Conservation (phyloP, 306 rosid genomes). For the Citrullus colocynthis region DNA sequence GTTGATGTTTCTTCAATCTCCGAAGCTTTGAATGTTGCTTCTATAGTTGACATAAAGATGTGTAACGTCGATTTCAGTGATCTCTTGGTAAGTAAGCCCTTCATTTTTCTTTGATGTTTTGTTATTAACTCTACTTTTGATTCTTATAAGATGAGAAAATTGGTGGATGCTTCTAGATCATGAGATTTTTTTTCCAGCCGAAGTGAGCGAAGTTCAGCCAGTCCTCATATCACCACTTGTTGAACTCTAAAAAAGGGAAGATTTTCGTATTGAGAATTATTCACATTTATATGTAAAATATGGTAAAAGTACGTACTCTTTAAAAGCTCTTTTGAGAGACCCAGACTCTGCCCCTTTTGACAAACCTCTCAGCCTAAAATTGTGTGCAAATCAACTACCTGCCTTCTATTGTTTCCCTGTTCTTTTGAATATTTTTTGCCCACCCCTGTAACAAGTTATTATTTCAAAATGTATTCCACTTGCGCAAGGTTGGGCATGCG, state of each 20-base stretch:
- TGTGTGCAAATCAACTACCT: neutral
- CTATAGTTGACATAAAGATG: conserved; percentile 35
- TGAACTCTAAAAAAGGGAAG: too few relatives aligned
- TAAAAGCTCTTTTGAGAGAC: neutral
- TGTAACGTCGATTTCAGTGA: conserved; percentile 12
- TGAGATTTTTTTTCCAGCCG: neutral
- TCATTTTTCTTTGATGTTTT: neutral
- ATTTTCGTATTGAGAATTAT: neutral
- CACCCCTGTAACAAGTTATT: neutral
- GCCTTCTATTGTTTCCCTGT: neutral
- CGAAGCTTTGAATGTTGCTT: conserved; percentile 28
- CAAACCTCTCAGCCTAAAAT: neutral
- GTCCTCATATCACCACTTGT: too few relatives aligned
- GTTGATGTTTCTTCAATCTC: conserved; percentile 30
- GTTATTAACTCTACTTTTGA: neutral
- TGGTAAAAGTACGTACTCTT: neutral
- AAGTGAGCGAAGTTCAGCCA: neutral
- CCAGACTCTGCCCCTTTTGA: neutral
- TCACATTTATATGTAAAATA: neutral
- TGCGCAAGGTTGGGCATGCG: neutral
- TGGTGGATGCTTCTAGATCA: neutral
- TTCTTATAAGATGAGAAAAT: neutral
- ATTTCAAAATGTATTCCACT: neutral
- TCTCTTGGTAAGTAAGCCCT: conserved; percentile 52
- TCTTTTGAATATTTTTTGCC: neutral